A percentile compares a stretch with the other conserved stretches of the same genome.
These are phyloP conservation scores for Diaporthe helianthi DNA, from an alignment of 2,329 filamentous ascomycete genomes.

Conservation along the genomic window DNA sequence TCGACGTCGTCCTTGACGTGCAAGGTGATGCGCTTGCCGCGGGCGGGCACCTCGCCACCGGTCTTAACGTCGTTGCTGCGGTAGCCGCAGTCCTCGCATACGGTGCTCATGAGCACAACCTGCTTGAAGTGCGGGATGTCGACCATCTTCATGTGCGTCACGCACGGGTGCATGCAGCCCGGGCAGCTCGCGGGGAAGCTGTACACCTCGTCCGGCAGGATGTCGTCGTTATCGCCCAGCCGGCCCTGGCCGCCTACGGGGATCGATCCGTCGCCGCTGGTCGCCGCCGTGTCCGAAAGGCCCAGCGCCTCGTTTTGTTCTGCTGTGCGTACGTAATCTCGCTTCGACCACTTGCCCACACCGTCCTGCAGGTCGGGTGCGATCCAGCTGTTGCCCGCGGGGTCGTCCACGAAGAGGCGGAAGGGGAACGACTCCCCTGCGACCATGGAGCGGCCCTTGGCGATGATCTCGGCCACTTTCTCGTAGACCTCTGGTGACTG, in stretches of 20 bases:
- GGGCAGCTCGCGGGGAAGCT: constrained; percentile 91
- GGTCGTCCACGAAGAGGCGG: constrained; percentile 86
- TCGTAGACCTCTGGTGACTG: constrained; percentile 78
- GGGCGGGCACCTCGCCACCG: constrained; percentile 86
- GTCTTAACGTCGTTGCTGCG: constrained; percentile 98
- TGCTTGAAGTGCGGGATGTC: constrained; percentile 98
- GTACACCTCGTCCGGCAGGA: constrained; percentile 92
- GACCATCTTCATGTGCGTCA: constrained; percentile 98
- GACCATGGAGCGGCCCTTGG: constrained; percentile 78
- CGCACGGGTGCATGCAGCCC: constrained; percentile 84
- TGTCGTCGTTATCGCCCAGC: constrained; percentile 70
- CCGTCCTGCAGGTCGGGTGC: constrained; percentile 81
- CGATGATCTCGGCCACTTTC: constrained; percentile 80
- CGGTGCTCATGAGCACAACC: constrained; percentile 93
- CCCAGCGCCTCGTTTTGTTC: constrained; percentile 90
- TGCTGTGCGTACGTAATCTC: constrained; percentile 80
- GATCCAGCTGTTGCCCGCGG: constrained; percentile 96
- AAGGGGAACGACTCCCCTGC: constrained; percentile 83
- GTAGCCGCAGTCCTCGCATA: constrained; percentile 91
- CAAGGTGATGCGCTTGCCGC: constrained; percentile 84
- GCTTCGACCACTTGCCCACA: constrained; percentile 87
- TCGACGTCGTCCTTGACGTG: constrained; percentile 74
- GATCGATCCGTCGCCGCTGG: constrained; percentile 54
- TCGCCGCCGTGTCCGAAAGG: constrained; percentile 67
- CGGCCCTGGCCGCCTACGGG: constrained; percentile 51